Evolutionary conservation across 495 filamentous ascomycete genomes (phyloP).

Genomic region (Ramalina intermedia): DNA sequence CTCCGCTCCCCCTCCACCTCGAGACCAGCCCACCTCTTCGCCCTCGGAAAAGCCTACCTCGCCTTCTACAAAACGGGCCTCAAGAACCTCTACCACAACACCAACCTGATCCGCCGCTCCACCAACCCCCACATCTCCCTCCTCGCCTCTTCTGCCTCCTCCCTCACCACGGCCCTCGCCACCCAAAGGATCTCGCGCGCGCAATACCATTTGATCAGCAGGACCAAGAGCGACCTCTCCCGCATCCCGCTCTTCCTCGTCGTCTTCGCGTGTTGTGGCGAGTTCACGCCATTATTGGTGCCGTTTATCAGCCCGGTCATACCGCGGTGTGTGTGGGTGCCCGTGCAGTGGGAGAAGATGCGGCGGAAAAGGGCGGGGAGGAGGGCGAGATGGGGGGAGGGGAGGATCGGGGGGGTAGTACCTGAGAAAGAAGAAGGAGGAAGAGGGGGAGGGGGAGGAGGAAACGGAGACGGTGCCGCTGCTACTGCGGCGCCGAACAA

Average conservation of each 20-base stretch:
- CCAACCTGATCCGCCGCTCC: slow-evolving; percentile 22
- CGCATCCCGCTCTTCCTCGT: slow-evolving; percentile 65
- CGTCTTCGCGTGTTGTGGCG: slow-evolving; percentile 61
- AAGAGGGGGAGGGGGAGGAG: background rate
- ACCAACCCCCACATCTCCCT: slow-evolving; percentile 25
- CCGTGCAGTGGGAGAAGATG: slow-evolving; percentile 50
- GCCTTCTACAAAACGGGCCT: slow-evolving; percentile 82
- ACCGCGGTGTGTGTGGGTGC: slow-evolving; percentile 69
- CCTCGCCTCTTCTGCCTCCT: slow-evolving; percentile 20
- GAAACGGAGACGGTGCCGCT: slow-evolving; percentile 16
- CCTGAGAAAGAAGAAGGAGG: background rate
- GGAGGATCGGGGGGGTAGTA: background rate
- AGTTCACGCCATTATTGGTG: slow-evolving; percentile 68
- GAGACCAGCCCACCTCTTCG: slow-evolving; percentile 18
- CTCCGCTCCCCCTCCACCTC: slow-evolving; percentile 1
- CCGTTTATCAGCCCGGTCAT: slow-evolving; percentile 51
- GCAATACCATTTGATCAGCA: slow-evolving; percentile 51
- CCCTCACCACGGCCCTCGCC: slow-evolving; percentile 17
- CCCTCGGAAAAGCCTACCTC: slow-evolving; percentile 32
- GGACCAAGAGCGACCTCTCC: slow-evolving; percentile 50
- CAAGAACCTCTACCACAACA: slow-evolving; percentile 48
- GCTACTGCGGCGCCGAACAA: too few relatives aligned
- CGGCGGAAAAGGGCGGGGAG: slow-evolving; percentile 32
- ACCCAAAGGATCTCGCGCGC: slow-evolving; percentile 34
- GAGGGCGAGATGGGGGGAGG: slow-evolving; percentile 9